phyloP scores from a whole-genome alignment of 805 yeast genomes.

The Wickerhamomyces canadensis region DNA sequence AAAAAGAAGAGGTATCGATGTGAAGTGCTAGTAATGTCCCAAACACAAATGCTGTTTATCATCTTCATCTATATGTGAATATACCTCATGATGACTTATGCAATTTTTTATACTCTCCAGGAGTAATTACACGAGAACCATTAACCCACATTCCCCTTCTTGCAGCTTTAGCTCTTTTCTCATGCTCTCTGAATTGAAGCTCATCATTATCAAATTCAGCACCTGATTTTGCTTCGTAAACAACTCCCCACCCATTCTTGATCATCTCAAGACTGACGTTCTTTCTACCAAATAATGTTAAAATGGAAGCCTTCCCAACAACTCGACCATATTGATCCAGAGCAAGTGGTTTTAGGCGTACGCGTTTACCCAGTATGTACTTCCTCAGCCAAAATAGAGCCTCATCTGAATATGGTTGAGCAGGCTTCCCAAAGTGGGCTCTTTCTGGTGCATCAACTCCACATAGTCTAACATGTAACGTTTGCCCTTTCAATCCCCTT shows the following conservation, averaged over 20 bases:
- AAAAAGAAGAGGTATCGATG: constrained; percentile 73
- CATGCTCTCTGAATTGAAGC: constrained; percentile 49
- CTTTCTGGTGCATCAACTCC: constrained; percentile 98
- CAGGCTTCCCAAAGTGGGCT: constrained; percentile 89
- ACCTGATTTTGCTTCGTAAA: constrained; percentile 75
- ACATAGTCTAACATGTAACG: constrained; percentile 76
- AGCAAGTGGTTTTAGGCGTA: constrained; percentile 72
- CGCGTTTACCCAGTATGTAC: constrained; percentile 58
- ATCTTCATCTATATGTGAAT: not conserved
- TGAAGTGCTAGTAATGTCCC: constrained; percentile 49
- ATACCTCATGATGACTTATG: constrained; percentile 14
- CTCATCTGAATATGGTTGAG: constrained; percentile 84
- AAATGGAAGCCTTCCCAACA: constrained; percentile 62
- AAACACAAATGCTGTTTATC: not conserved
- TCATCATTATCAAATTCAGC: constrained; percentile 87
- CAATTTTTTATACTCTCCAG: constrained; percentile 69
- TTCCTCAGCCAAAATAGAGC: constrained; percentile 72
- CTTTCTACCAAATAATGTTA: constrained; percentile 56
- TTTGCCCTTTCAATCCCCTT: constrained; percentile 48
- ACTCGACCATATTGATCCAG: constrained; percentile 87
- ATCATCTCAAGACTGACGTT: constrained; percentile 90
- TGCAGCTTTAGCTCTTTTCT: constrained; percentile 49
- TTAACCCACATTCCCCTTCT: constrained; percentile 69
- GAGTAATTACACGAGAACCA: constrained; percentile 50
- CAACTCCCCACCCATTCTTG: constrained; percentile 74